Evolutionary conservation across 1,284 basidiomycete genomes (phyloP).

Genomic region (Trametes pubescens): DNA sequence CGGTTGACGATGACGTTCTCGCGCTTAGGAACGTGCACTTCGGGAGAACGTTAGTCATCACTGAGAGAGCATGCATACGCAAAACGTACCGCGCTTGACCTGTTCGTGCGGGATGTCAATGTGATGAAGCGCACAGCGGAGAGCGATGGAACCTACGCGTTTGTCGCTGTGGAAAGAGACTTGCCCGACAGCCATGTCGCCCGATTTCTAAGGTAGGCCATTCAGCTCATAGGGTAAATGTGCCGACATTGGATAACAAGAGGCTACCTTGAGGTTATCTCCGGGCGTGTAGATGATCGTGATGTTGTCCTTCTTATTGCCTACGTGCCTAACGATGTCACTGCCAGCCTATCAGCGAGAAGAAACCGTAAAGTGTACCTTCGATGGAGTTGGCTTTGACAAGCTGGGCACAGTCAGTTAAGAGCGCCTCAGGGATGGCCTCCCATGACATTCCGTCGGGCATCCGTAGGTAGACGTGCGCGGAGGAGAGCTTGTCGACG

Average conservation of each 20-base stretch:
- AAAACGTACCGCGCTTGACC: constrained; percentile 78
- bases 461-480: constrained; percentile 94
- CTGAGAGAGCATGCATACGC: background rate
- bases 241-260: constrained; percentile 19
- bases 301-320: constrained; percentile 95
- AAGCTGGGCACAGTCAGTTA: constrained; percentile 91
- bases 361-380: constrained; percentile 57
- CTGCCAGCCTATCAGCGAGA: background rate
- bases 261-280: constrained; percentile 82
- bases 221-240: background rate
- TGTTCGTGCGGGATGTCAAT: constrained; percentile 37
- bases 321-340: constrained; percentile 49
- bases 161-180: constrained; percentile 95
- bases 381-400: constrained; percentile 99
- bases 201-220: constrained; percentile 78
- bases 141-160: constrained; percentile 54
- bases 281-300: constrained; percentile 95
- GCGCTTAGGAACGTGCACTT: constrained; percentile 81
- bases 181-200: constrained; percentile 95
- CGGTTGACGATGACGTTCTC: constrained; percentile 94
- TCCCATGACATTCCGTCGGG: constrained; percentile 87
- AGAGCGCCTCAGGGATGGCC: constrained; percentile 78
- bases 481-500: constrained; percentile 92
- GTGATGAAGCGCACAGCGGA: background rate
- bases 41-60: background rate